phyloP scores from a whole-genome alignment of 306 rosid species.

The Lotus japonicus region DNA sequence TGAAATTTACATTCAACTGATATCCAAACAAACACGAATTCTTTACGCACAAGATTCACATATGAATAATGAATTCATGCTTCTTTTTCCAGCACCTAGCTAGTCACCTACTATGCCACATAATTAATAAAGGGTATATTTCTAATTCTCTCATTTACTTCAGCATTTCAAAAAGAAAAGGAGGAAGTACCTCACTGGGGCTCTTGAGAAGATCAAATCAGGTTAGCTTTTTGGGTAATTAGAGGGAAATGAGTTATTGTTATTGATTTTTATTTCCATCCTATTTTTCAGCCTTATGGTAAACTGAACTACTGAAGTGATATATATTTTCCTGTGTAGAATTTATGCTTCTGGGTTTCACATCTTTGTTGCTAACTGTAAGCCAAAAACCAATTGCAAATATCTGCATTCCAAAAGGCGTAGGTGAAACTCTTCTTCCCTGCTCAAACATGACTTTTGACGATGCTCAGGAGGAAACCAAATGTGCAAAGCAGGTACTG shows the following conservation, averaged over 20 bases:
- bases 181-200: conserved; percentile 37
- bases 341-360: conserved; percentile 49
- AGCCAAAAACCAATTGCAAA: conserved; percentile 33
- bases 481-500: conserved; percentile 35
- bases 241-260: too few relatives aligned
- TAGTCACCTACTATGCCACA: too few relatives aligned
- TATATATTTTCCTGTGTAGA: conserved; percentile 17
- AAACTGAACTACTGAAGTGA: neutral
- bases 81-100: too few relatives aligned
- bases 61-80: too few relatives aligned
- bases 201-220: conserved; percentile 47
- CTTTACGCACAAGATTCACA: too few relatives aligned
- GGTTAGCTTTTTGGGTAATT: conserved; percentile 15
- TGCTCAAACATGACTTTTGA: conserved; percentile 15
- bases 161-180: conserved; percentile 38
- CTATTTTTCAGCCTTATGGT: neutral
- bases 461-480: conserved; percentile 28
- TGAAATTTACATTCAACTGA: too few relatives aligned
- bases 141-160: neutral
- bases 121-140: neutral
- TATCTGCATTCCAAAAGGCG: conserved; percentile 41
- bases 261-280: too few relatives aligned
- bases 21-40: too few relatives aligned
- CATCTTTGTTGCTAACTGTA: conserved; percentile 41
- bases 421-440: conserved; percentile 37